Evolutionary conservation across 225 moss, liverwort and hornwort genomes (phyloP).

Genomic region (Marchantia paleacea): DNA sequence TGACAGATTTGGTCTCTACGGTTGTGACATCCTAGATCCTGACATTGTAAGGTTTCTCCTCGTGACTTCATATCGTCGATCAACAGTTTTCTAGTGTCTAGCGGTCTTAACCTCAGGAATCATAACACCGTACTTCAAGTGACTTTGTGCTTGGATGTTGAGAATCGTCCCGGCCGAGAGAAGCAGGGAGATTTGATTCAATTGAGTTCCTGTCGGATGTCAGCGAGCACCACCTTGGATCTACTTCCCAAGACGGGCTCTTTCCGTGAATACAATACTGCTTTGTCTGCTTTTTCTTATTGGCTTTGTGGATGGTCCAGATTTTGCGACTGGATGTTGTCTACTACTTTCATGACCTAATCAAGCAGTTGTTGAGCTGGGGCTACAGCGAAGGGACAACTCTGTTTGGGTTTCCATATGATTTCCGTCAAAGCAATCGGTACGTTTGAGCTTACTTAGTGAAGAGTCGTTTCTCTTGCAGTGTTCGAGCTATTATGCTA

Average conservation of each 20-base stretch:
- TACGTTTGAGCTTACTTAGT: conserved; percentile 20
- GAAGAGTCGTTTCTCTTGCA: too few relatives aligned
- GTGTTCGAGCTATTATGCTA: too few relatives aligned
- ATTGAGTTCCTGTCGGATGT: neutral
- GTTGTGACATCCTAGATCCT: conserved; percentile 92
- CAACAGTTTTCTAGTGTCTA: too few relatives aligned
- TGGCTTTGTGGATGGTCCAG: conserved; percentile 33
- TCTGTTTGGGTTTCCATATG: conserved; percentile 97
- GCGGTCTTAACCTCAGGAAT: neutral
- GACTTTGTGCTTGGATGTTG: neutral
- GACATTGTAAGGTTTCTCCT: conserved; percentile 52
- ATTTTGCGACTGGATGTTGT: conserved; percentile 82
- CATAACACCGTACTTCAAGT: neutral
- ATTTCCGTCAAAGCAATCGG: conserved; percentile 98
- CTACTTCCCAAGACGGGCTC: neutral
- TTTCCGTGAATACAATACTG: neutral
- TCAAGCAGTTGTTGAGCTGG: conserved; percentile 77
- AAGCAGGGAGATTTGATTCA: neutral
- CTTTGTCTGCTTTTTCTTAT: neutral
- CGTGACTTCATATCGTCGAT: neutral
- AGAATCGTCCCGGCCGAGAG: neutral
- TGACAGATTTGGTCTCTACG: conserved; percentile 83
- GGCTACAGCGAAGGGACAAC: conserved; percentile 85
- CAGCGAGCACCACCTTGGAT: neutral
- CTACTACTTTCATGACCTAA: conserved; percentile 94